A percentile compares a stretch with the other conserved stretches of the same genome.
Evolutionary conservation across 2,329 filamentous ascomycete genomes (phyloP).

Genomic region (Fusarium poae): DNA sequence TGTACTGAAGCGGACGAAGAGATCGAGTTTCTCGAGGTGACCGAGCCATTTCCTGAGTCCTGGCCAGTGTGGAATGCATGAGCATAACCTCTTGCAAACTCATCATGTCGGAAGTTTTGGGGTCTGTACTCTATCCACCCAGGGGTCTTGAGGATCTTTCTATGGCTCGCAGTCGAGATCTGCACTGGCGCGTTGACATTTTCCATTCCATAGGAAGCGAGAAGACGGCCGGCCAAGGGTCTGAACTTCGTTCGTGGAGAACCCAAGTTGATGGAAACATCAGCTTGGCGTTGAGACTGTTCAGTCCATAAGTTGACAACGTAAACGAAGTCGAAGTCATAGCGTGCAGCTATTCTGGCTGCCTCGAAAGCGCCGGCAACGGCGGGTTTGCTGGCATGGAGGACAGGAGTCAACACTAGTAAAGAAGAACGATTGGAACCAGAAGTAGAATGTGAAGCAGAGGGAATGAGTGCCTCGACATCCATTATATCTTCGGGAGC

Average conservation of each 20-base stretch:
- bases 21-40: conserved; percentile 45
- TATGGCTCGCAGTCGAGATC: conserved; percentile 64
- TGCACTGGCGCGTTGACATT: conserved; percentile 65
- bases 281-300: conserved; percentile 22
- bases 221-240: conserved; percentile 62
- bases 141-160: conserved; percentile 61
- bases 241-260: conserved; percentile 25
- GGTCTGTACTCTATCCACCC: conserved; percentile 68
- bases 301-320: conserved; percentile 70
- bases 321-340: conserved; percentile 70
- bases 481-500: conserved; percentile 42
- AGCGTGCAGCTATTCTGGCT: conserved; percentile 67
- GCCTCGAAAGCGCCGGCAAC: conserved; percentile 66
- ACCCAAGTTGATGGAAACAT: conserved; percentile 15
- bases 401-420: conserved; percentile 61
- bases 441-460: conserved; percentile 41
- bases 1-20: conserved; percentile 44
- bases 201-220: conserved; percentile 67
- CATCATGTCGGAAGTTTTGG: conserved; percentile 56
- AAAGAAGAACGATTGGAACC: conserved; percentile 51
- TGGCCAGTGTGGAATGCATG: conserved; percentile 65
- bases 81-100: conserved; percentile 66
- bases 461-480: conserved; percentile 26
- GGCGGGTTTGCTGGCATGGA: conserved; percentile 59
- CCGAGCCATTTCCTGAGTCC: conserved; percentile 49